phyloP scores from a whole-genome alignment of 2,329 filamentous ascomycete genomes.

The Podosphaera aphanis region DNA sequence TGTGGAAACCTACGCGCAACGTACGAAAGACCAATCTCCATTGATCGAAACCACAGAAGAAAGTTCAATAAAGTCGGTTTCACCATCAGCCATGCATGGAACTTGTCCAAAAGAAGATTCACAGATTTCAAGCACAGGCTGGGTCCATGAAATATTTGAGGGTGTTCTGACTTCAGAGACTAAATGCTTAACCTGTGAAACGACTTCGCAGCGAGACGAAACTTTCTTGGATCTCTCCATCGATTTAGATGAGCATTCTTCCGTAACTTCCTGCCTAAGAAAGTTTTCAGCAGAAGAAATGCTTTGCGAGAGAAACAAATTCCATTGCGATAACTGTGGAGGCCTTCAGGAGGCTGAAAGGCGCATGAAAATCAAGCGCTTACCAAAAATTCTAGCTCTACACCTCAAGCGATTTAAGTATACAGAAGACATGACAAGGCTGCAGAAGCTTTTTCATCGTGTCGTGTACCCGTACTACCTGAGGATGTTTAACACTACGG shows the following conservation, averaged over 20 bases:
- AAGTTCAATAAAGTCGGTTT: constrained; percentile 25
- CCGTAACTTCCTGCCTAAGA: constrained; percentile 78
- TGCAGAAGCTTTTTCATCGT: constrained; percentile 91
- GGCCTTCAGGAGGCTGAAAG: constrained; percentile 95
- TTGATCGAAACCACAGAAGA: constrained; percentile 21
- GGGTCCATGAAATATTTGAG: constrained; percentile 96
- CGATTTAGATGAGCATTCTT: constrained; percentile 83
- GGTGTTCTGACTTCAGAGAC: constrained; percentile 89
- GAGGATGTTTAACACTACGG: constrained; percentile 89
- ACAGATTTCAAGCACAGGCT: constrained; percentile 44
- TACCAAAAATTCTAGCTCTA: constrained; percentile 75
- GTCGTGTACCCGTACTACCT: constrained; percentile 95
- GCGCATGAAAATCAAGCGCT: constrained; percentile 92
- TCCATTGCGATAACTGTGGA: constrained; percentile 92
- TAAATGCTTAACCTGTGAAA: constrained; percentile 88
- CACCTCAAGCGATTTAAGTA: constrained; percentile 98
- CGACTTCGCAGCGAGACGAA: constrained; percentile 81
- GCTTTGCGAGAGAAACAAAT: constrained; percentile 95
- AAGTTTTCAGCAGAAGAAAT: constrained; percentile 98
- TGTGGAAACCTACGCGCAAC: constrained; percentile 66
- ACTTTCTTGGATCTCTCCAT: constrained; percentile 91
- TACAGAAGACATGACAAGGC: constrained; percentile 74
- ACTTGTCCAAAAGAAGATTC: constrained; percentile 18
- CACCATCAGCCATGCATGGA: constrained; percentile 19
- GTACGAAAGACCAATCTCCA: constrained; percentile 21